phyloP scores from a whole-genome alignment of 345 rosid species.

The Lepidium didymum region DNA sequence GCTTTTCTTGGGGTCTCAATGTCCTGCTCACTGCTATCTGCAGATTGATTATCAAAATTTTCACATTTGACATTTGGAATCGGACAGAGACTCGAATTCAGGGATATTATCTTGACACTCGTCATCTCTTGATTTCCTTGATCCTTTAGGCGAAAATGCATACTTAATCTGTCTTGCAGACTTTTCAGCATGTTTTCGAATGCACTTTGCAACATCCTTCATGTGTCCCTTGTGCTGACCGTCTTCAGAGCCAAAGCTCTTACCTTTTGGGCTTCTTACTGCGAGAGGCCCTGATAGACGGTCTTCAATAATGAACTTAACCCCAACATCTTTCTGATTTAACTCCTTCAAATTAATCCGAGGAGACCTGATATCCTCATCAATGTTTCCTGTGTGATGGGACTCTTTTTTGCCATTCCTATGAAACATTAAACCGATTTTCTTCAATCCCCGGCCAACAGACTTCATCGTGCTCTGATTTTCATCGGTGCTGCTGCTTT shows the following conservation, averaged over 20 bases:
- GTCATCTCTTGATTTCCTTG: constrained; percentile 30
- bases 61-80: neutral
- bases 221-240: constrained; percentile 41
- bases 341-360: constrained; percentile 48
- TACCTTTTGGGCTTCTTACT: constrained; percentile 32
- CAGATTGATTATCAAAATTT: constrained; percentile 43
- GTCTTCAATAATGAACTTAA: constrained; percentile 47
- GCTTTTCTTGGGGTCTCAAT: constrained; percentile 16
- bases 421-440: constrained; percentile 43
- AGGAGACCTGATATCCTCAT: constrained; percentile 42
- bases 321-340: constrained; percentile 37
- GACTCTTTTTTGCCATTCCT: constrained; percentile 38
- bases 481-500: constrained; percentile 44
- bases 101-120: constrained; percentile 21
- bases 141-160: constrained; percentile 60
- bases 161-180: constrained; percentile 53
- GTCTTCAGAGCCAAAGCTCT: constrained; percentile 37
- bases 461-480: constrained; percentile 20
- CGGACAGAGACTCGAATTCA: constrained; percentile 40
- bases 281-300: constrained; percentile 29
- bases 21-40: neutral
- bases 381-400: constrained; percentile 24
- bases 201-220: constrained; percentile 55
- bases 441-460: constrained; percentile 44
- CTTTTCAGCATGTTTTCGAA: constrained; percentile 59